These are phyloP conservation scores for Termitomyces sp. DNA, from an alignment of 768 basidiomycete species.

Conservation along the genomic window DNA sequence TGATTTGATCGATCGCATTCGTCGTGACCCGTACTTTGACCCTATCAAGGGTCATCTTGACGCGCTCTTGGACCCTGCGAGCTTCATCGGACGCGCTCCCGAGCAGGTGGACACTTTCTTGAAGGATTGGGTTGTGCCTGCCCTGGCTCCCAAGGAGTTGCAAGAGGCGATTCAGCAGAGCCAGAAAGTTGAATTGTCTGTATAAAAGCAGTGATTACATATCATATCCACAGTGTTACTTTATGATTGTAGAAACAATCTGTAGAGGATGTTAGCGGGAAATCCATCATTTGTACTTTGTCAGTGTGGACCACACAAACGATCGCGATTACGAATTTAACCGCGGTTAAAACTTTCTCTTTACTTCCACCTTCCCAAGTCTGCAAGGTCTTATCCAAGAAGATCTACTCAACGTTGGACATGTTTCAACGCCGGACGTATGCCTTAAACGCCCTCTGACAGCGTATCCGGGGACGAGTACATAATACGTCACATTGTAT, in stretches of 20 bases:
- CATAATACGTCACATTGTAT: background rate
- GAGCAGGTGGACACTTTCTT: slow-evolving; percentile 92
- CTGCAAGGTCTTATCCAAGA: background rate
- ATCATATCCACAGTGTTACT: background rate
- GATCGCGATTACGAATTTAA: background rate
- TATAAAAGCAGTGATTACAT: slow-evolving; percentile 24
- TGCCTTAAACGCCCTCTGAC: too few species aligned
- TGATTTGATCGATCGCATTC: slow-evolving; percentile 88
- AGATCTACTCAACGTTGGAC: background rate
- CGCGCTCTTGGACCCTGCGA: slow-evolving; percentile 72
- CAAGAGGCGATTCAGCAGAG: slow-evolving; percentile 45
- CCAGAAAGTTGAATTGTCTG: slow-evolving; percentile 60
- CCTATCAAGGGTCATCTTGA: slow-evolving; percentile 81
- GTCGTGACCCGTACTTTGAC: slow-evolving; percentile 79
- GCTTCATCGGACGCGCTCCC: slow-evolving; percentile 91
- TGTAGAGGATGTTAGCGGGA: background rate
- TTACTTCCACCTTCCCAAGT: background rate
- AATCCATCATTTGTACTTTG: background rate
- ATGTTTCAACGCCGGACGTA: background rate
- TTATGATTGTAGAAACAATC: background rate
- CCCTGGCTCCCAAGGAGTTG: slow-evolving; percentile 53
- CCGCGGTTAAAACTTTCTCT: background rate
- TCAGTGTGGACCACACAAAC: background rate
- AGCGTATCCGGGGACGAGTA: background rate
- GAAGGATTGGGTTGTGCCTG: slow-evolving; percentile 83